Conservation (phyloP, 2,329 filamentous ascomycete genomes). For the Colletotrichum navitas region DNA sequence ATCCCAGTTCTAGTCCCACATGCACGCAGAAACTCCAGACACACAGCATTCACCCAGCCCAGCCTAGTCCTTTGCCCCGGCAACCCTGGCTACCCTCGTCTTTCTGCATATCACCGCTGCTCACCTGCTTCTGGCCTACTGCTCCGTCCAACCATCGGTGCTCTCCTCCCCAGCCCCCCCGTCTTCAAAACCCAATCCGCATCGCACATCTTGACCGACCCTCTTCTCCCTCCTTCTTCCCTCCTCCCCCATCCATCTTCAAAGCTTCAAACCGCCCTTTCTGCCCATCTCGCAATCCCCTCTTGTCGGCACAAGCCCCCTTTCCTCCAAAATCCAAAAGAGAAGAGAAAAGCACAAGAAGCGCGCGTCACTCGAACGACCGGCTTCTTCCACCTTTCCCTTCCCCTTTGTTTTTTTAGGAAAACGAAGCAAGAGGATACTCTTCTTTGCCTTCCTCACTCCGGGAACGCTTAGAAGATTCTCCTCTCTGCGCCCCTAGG, state of each 20-base stretch:
- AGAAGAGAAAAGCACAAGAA: slow-evolving; percentile 43
- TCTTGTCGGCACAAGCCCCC: slow-evolving; percentile 18
- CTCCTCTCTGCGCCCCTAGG: slow-evolving; percentile 72
- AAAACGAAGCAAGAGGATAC: slow-evolving; percentile 75
- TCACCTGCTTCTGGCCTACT: slow-evolving; percentile 11
- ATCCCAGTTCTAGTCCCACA: slow-evolving; percentile 23
- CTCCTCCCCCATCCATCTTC: slow-evolving; percentile 41
- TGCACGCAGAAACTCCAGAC: slow-evolving; percentile 43
- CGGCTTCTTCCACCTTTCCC: slow-evolving; percentile 52
- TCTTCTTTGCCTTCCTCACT: slow-evolving; percentile 76
- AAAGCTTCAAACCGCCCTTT: slow-evolving; percentile 38
- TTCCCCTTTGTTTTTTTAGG: slow-evolving; percentile 67
- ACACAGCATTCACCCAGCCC: slow-evolving; percentile 7
- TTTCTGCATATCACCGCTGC: slow-evolving; percentile 29
- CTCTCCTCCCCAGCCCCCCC: slow-evolving; percentile 39
- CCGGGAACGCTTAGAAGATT: slow-evolving; percentile 74
- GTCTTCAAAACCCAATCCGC: slow-evolving; percentile 45
- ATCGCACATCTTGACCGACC: slow-evolving; percentile 42
- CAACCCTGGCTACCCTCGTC: slow-evolving; percentile 39
- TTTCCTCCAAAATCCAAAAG: slow-evolving; percentile 42
- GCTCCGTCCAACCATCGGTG: slow-evolving; percentile 36
- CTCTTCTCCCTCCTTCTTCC: slow-evolving; percentile 43
- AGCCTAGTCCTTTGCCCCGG: slow-evolving; percentile 38
- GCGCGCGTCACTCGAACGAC: slow-evolving; percentile 41
- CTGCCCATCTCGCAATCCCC: slow-evolving; percentile 30